Evolutionary conservation across 768 basidiomycete genomes (phyloP).

Genomic region (Boletus tomentosulus): DNA sequence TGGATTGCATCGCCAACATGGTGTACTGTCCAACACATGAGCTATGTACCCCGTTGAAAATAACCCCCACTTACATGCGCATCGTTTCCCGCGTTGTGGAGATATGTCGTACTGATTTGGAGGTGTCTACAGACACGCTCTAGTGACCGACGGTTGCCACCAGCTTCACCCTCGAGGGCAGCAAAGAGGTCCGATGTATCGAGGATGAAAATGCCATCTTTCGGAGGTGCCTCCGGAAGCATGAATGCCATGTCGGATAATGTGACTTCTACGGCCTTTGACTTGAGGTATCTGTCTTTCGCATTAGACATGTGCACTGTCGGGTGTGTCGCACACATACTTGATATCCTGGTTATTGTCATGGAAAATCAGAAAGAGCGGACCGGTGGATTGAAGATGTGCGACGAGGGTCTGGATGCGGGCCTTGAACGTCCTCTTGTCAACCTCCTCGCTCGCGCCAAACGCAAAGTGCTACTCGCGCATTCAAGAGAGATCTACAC

Average conservation of each 20-base stretch:
- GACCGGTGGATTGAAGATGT: conserved; percentile 41
- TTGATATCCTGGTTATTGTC: conserved; percentile 75
- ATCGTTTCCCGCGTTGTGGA: conserved; percentile 89
- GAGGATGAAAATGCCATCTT: conserved; percentile 56
- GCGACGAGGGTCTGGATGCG: conserved; percentile 47
- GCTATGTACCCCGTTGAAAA: too few relatives aligned
- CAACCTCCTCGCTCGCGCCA: conserved; percentile 55
- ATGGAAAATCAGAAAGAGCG: conserved; percentile 79
- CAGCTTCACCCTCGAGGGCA: conserved; percentile 61
- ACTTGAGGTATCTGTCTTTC: conserved; percentile 48
- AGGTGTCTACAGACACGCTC: conserved; percentile 62
- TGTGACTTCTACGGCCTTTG: conserved; percentile 45
- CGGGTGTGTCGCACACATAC: conserved; percentile 30
- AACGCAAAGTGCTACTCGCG: conserved; percentile 56
- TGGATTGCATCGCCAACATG: conserved; percentile 55
- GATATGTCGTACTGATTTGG: conserved; percentile 46
- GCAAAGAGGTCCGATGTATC: conserved; percentile 75
- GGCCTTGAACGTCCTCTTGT: conserved; percentile 46
- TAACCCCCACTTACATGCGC: conserved; percentile 53
- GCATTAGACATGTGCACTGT: background rate
- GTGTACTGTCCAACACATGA: conserved; percentile 53
- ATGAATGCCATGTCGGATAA: conserved; percentile 48
- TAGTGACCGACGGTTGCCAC: conserved; percentile 50
- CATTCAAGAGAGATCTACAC: background rate
- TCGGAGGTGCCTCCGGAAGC: conserved; percentile 53